Base-by-base conservation (phyloP, 306 rosid genomes). In the Cicer chorassanicum region DNA sequence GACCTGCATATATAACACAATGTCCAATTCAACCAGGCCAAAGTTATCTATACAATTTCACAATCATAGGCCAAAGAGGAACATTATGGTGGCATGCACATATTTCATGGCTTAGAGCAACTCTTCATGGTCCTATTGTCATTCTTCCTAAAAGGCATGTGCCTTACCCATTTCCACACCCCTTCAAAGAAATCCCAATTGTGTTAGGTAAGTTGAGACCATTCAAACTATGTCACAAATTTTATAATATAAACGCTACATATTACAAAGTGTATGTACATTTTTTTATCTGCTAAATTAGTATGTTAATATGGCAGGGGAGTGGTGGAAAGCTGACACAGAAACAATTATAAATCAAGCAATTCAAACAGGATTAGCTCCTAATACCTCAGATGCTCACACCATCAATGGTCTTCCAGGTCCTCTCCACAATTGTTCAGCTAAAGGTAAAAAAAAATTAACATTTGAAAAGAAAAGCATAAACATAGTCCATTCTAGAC, bases 251-350 rank as follows among this genome's bases (percentile, higher is more conserved):
- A 16, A 13, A 41, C 38, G 70, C 13, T 60, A 42, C 51, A 43
- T 56, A 9, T 46, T 65, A 45, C 0, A 55, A 65, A 56, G 57
- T 55, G 7, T 6, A 38, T 8, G 5, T 29, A 29, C 36, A 29
- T 29, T 29, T 53, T 65, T 59, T 57, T 59, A 54, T 48, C 38
- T 77, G 10, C 15, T 65, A 60, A 42, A 36, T 70, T 72, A 16
- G 8, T 29, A 6, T 9, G 8, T 5, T 18, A 4, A 24, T 57
- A 77, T 75, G 84, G 61, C 78, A 90, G 96, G 96, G 50, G 96
- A 88, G 4, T 90, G 93, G 93, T 90, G 96, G 96, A 90, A 87
- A 62, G 90, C 89, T 9, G 89, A 90, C 80, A 88, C 96, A 53
- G 96, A 88, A 72, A 48, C 74, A 7, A 8, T 90, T 36, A 84